Evolutionary conservation across 768 basidiomycete genomes (phyloP), one percentile per base, ranked within the genome.

Genomic region (Kwoniella sp.): DNA sequence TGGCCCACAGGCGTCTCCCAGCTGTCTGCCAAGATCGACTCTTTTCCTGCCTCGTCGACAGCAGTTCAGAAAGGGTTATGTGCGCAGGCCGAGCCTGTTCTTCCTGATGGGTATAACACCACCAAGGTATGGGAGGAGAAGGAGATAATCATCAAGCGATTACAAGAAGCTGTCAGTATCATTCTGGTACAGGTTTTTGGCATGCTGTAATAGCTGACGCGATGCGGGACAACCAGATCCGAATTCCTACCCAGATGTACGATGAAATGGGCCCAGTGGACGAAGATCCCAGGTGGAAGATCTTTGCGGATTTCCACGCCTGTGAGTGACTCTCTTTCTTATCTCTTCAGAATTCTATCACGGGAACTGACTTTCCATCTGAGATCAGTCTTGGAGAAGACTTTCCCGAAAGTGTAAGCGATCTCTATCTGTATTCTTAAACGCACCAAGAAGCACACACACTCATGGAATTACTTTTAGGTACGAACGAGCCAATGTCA

Each of bases 401-500:
- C 64, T 13, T 76, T 67, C 59, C 71, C 71, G 2, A 21, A 40
- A 3, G 69, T 76, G 71, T 73, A 55, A 47, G 73, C 13, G 7
- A 33, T n/a, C n/a, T 33, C 33, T 33, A 33, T 6, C 64, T 12
- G 36, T n/a, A n/a, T 19, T 36, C 6, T 48, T 48, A 7, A n/a
- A 19, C 7, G 46, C 49, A 10, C 4, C 49, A 24, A 50, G 17
- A 24, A 6, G 24, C 12, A 22, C 8, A 10, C 5, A 8, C 4
- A 8, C 49, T 44, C 8, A 44, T 15, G 17, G 8, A 10, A 9
- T 9, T 44, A 3, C 56, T 19, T 13, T 26, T 44, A 74, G 73
- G 10, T 82, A 88, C 64, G 86, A 85, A 7, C 87, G 86, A 70
- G 85, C 91, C 70, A 89, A 90, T 75, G 88, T 86, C 0, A 88